Conservation (phyloP, 306 rosid species). For the Cyamopsis tetragonoloba region DNA sequence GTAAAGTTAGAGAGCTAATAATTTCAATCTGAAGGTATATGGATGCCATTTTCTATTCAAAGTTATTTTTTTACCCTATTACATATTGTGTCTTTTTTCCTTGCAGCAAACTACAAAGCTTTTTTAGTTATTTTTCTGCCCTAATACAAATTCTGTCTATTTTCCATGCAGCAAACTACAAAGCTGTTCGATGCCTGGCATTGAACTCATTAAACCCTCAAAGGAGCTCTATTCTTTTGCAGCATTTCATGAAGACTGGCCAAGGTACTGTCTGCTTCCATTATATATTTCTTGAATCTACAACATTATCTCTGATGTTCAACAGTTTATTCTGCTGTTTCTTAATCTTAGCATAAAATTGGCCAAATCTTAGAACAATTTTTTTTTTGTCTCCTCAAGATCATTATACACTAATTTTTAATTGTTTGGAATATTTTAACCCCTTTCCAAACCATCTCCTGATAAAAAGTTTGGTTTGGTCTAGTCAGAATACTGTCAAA, state of each 20-base stretch:
- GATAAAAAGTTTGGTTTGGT: conserved; percentile 1
- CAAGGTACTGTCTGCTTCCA: conserved; percentile 51
- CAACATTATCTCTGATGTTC: neutral
- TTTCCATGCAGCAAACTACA: conserved; percentile 68
- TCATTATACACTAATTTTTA: neutral
- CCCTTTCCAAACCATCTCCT: neutral
- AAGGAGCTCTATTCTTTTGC: conserved; percentile 77
- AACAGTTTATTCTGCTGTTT: neutral
- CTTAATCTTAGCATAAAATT: neutral
- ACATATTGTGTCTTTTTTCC: neutral
- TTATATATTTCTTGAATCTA: conserved; percentile 2
- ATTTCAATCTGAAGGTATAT: conserved; percentile 7
- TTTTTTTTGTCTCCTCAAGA: neutral
- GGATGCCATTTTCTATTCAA: neutral
- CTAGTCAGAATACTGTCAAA: neutral
- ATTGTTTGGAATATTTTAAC: neutral
- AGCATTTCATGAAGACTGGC: conserved; percentile 61
- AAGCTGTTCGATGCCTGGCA: conserved; percentile 81
- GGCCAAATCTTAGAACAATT: neutral
- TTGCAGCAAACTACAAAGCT: conserved; percentile 85
- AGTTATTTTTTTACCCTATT: neutral
- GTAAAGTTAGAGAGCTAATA: neutral
- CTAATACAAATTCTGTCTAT: neutral
- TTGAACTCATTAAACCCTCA: conserved; percentile 74
- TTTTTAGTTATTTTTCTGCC: too few relatives aligned